phyloP scores from a whole-genome alignment of 768 basidiomycete genomes.

The Boletus patriciae region DNA sequence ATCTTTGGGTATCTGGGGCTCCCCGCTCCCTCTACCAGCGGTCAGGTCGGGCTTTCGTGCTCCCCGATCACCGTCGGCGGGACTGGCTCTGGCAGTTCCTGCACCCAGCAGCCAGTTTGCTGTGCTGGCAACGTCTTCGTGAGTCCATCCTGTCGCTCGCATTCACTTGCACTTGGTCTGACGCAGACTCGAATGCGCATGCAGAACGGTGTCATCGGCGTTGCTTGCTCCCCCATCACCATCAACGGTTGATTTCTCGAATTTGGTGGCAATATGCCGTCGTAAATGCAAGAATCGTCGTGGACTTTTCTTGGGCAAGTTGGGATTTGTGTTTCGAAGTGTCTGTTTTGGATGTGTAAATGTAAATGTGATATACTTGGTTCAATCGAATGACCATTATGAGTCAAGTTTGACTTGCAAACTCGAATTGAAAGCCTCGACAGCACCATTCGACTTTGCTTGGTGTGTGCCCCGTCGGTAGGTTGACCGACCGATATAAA shows the following conservation, averaged over 20 bases:
- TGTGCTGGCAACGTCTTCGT: no score
- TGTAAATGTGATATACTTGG: not conserved
- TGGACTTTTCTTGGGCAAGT: not conserved
- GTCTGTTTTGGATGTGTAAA: not conserved
- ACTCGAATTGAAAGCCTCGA: no score
- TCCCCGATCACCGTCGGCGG: not conserved
- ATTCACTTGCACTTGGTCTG: not conserved
- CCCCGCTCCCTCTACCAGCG: not conserved
- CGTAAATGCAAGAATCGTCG: not conserved
- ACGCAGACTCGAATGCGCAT: no score
- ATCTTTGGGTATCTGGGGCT: not conserved
- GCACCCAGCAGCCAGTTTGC: no score
- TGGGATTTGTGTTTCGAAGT: no score
- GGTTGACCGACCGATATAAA: no score
- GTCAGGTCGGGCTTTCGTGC: conserved; percentile 1
- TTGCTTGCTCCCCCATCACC: conserved; percentile 1
- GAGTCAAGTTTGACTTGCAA: no score
- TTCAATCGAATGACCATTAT: not conserved
- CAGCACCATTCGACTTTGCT: no score
- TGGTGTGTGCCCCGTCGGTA: no score
- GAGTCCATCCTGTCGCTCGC: not conserved
- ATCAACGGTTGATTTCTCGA: not conserved
- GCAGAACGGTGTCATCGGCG: not conserved
- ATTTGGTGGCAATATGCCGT: not conserved
- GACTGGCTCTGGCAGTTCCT: not conserved